Base-by-base conservation (phyloP, 78 protist genomes). In the Dictyostelium firmibasis region DNA sequence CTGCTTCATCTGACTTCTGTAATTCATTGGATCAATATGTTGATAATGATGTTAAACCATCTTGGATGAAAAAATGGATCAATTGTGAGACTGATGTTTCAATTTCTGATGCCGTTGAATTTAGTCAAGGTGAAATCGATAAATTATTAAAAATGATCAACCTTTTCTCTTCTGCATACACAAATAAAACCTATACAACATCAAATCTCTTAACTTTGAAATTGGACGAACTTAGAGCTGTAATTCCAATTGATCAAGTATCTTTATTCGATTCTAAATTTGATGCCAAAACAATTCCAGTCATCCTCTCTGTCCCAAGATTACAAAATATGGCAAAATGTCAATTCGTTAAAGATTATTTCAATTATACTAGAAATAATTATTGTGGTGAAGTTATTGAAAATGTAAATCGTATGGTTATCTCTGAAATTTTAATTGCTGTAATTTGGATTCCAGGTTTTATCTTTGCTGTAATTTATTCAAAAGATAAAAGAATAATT, bases 361-460 rank as follows among this genome's bases (percentile, higher is more conserved):
- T 86, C 9, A 36, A 36, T 14, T 27, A 47, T 29, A 41, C 67
- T 9, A 35, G 43, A 38, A n/a, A 70, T 25, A 35, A 75, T 27
- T 86, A 86, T 53, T 86, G 92, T 72, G 38, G 4, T 38, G 92
- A 77, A 53, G 14, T 84, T n/a, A 41, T 84, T 79, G 72, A 79
- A 35, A 77, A 70, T 53, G 60, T 77, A 4, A 86, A 86, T 67
- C 79, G 74, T 38, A 53, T 86, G 18, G 81, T 86, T 1, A 76
- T 86, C 31, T 75, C 92, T 29, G 92, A 77, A 81, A 86, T 86
- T 41, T 25, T 86, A 35, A 77, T 86, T 18, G 57, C 79, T 23
- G 84, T 35, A 7, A 60, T 86, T 53, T 86, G 92, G 92, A 53
- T 86, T 25, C 85, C 78, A 23, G 92, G 92, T 60, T 86, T 86